Base-by-base conservation (phyloP, 2,329 filamentous ascomycete genomes). In the Calonectria ilicicola region DNA sequence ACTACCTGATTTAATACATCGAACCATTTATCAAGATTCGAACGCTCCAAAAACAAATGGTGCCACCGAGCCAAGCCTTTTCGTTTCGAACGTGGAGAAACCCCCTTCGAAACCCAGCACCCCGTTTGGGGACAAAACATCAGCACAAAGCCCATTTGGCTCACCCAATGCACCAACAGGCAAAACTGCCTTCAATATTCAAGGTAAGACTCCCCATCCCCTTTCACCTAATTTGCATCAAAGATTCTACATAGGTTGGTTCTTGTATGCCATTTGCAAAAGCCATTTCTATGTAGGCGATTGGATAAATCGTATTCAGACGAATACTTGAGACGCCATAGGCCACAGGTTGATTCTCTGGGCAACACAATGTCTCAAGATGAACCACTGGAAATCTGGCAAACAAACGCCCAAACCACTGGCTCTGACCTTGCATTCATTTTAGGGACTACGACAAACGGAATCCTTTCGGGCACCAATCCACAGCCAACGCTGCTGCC, bases 1-100 rank as follows among this genome's bases (percentile, higher is more conserved):
- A 14, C 83, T 93, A 2, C 86, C 90, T 3, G 84, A 89, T 29
- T 83, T 91, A 26, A 90, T 93, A 35, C 89, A 90, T 75, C 82
- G 84, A 40, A 92, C 89, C 1, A 83, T 91, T 14, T 90, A 84
- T 63, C 87, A 88, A 74, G 83, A 86, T 38, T 35, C 63, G 19
- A 73, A 35, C 15, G 70, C 72, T 7, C 17, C 69, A 10, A 74
- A 75, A 53, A 29, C 64, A 7, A 79, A 77, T 17, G 73, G 77
- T 35, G 40, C 65, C 12, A 53, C 66, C 10, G 81, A 83, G 53
- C 79, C 56, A 14, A 82, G 82, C 53, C 77, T 83, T 5, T 83
- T 83, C 49, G 77, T 83, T 15, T 63, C 75, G 17, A 73, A 79
- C 27, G 63, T 67, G 10, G 56, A 75, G 38, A 51, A 67, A 65